Conservation (phyloP, 495 filamentous ascomycete genomes). For the Cudoniella acicularis region DNA sequence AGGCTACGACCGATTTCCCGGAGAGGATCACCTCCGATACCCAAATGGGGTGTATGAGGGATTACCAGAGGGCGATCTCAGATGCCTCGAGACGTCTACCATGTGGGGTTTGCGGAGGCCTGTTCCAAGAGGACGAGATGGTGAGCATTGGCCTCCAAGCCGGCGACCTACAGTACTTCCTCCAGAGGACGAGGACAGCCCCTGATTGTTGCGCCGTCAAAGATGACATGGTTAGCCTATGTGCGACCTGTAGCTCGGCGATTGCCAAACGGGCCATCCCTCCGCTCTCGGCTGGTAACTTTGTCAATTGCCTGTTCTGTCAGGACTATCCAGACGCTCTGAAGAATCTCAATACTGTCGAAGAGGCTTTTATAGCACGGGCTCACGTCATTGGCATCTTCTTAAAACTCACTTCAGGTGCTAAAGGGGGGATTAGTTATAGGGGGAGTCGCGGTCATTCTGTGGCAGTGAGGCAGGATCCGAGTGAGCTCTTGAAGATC, state of each 20-base stretch:
- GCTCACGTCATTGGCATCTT: constrained; percentile 7
- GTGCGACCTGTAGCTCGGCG: constrained; percentile 10
- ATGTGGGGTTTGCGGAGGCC: constrained; percentile 13
- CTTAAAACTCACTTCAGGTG: constrained; percentile 11
- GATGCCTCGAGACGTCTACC: constrained; percentile 17
- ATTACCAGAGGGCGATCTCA: constrained; percentile 11
- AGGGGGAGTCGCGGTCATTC: constrained; percentile 10
- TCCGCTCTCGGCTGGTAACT: constrained; percentile 14
- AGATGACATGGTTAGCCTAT: constrained; percentile 12
- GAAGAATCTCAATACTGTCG: constrained; percentile 16
- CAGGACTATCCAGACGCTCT: constrained; percentile 12
- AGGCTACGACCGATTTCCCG: constrained; percentile 15
- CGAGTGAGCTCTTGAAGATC: constrained; percentile 10
- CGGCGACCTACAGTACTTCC: constrained; percentile 14
- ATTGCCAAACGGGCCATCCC: constrained; percentile 14
- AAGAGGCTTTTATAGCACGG: constrained; percentile 13
- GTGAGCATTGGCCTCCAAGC: constrained; percentile 11
- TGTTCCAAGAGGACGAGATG: constrained; percentile 13
- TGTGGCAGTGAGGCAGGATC: constrained; percentile 10
- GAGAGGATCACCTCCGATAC: constrained; percentile 11
- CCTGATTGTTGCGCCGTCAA: constrained; percentile 14
- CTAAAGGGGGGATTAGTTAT: constrained; percentile 6
- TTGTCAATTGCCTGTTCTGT: constrained; percentile 14
- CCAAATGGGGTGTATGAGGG: constrained; percentile 13
- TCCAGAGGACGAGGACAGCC: constrained; percentile 14